These are phyloP conservation scores for Fraxinus baroniana DNA, from an alignment of 305 asterid genomes.

Conservation along the genomic window DNA sequence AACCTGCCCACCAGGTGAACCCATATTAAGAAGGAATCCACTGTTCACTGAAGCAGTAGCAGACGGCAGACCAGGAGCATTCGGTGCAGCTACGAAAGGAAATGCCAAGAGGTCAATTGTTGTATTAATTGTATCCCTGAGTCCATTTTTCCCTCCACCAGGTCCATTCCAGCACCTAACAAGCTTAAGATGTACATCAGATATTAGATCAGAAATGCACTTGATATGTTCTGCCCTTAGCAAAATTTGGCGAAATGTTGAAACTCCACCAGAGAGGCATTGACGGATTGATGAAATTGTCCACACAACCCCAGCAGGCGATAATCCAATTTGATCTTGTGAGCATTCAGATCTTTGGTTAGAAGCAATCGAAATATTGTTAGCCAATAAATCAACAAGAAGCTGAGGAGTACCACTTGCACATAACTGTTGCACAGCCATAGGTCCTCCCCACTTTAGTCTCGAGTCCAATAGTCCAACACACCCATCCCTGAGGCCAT, in stretches of 20 bases:
- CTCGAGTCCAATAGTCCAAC: constrained; percentile 87
- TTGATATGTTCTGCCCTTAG: constrained; percentile 72
- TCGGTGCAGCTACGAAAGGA: constrained; percentile 92
- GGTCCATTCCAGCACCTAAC: constrained; percentile 82
- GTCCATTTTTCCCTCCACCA: constrained; percentile 92
- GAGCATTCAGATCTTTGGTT: constrained; percentile 36
- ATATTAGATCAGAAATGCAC: constrained; percentile 67
- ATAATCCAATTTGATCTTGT: constrained; percentile 67
- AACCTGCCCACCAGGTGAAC: constrained; percentile 90
- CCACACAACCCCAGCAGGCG: constrained; percentile 90
- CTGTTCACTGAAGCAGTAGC: constrained; percentile 96
- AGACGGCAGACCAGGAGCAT: constrained; percentile 74
- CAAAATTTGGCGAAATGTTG: constrained; percentile 83
- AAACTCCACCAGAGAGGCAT: constrained; percentile 89
- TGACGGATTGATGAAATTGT: constrained; percentile 86
- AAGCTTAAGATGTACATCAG: constrained; percentile 74
- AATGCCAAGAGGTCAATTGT: constrained; percentile 89
- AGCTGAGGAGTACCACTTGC: constrained; percentile 96
- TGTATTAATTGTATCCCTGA: constrained; percentile 76
- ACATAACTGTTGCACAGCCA: constrained; percentile 95
- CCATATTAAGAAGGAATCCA: constrained; percentile 90
- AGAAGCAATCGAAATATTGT: constrained; percentile 46
- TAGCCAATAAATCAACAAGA: constrained; percentile 80
- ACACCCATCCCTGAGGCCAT: constrained; percentile 91
- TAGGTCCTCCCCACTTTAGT: constrained; percentile 95